Conservation (phyloP, 306 rosid genomes). For the Pachyrhizus erosus region DNA sequence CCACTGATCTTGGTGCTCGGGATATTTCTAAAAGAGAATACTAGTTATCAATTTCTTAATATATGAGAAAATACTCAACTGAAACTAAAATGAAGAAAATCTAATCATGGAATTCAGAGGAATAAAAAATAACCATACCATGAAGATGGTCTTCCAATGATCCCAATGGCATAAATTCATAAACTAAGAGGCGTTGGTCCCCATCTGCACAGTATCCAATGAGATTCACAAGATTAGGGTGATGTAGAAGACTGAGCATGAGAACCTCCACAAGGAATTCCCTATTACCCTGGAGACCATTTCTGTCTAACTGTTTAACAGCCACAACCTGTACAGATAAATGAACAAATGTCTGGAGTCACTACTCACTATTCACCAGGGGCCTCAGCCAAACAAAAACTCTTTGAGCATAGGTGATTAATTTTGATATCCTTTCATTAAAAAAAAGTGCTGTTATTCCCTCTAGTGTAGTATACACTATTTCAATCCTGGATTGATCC, state of each 20-base stretch:
- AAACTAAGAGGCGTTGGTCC: constrained; percentile 47
- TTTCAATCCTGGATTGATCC: background rate
- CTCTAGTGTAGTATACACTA: background rate
- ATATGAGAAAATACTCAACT: no score
- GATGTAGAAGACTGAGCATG: constrained; percentile 50
- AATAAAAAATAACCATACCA: constrained; percentile 56
- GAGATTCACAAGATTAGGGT: constrained; percentile 46
- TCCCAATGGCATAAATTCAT: constrained; percentile 47
- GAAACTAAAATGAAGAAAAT: no score
- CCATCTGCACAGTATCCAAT: constrained; percentile 50
- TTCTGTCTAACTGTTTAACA: constrained; percentile 90
- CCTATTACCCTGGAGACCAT: constrained; percentile 94
- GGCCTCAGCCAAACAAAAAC: constrained; percentile 13
- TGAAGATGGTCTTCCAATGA: constrained; percentile 90
- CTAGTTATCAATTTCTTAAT: no score
- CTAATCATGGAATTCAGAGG: background rate
- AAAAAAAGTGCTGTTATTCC: background rate
- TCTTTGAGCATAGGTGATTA: background rate
- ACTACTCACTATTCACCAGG: background rate
- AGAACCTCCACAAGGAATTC: constrained; percentile 76
- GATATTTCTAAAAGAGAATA: background rate
- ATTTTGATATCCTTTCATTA: background rate
- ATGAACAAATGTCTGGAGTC: constrained; percentile 25
- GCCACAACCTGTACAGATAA: constrained; percentile 73
- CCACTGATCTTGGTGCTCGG: background rate